Evolutionary conservation across 2,329 filamentous ascomycete species (phyloP), one percentile per base, ranked within the genome.

Genomic region (Plenodomus lindquistii): DNA sequence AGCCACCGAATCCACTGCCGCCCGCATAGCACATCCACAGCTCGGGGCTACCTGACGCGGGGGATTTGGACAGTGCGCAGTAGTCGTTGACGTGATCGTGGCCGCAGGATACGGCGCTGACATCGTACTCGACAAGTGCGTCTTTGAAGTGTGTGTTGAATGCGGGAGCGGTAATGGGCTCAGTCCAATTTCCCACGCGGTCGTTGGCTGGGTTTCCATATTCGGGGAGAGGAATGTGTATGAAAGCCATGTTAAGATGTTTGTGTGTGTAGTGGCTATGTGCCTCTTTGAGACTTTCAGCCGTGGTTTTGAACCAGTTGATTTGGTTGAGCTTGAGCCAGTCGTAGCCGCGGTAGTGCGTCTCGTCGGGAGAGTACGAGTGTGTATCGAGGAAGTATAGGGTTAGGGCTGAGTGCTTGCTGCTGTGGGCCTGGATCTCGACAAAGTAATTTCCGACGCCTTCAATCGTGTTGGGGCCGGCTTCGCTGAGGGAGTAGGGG

Each of bases 1-100:
- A 99, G 0, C 94, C 94, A 46, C 94, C 94, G 63, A 99, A 96
- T 1, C 94, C 94, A 21, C 86, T 84, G 20, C 89, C 94, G 24
- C 94, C 94, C 8, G 86, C 93, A 72, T 97, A 97, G 77, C 94
- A 99, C 92, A 99, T 96, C 94, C 94, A 99, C 2, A 97, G 76
- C 22, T 87, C 75, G 22, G 78, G 72, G 27, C 77, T 62, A 35
- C 62, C 61, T 0, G 63, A 73, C 3, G 77, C 72, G 1, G 81
- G 85, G 8, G 67, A 60, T 40, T 69, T 70, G 24, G 72, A 68
- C 1, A 97, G 80, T 55, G 89, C 86, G 72, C 94, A 99, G 72
- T 97, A 97, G 67, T 99, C 94, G 69, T 99, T 99, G 57, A 88
- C 93, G 68, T 99, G 94, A 67, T 99, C 94, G 70, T 97, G 93